Evolutionary conservation across 176 grass and related monocot genomes (phyloP).

Genomic region (Avena atlantica): DNA sequence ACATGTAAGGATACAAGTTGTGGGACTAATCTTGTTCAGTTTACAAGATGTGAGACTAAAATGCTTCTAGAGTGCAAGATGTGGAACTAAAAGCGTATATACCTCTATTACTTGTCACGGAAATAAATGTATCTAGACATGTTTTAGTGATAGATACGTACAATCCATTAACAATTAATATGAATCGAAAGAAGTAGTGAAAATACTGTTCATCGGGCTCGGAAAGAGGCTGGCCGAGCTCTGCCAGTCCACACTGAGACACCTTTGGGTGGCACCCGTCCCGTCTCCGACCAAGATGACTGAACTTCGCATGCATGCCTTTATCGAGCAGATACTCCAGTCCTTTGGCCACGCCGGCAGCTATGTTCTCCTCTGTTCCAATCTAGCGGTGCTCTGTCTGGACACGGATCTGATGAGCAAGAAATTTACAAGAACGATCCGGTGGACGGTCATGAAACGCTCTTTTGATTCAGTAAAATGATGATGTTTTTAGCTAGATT

Average conservation of each 20-base stretch:
- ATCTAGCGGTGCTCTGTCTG: background rate
- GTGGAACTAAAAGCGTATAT: no score
- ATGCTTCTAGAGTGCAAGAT: no score
- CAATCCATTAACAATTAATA: no score
- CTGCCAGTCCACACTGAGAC: background rate
- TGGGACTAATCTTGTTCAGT: no score
- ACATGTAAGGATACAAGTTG: no score
- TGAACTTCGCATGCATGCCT: background rate
- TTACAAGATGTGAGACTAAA: no score
- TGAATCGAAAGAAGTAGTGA: no score
- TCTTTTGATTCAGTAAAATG: background rate
- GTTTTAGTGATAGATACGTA: no score
- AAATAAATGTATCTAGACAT: no score
- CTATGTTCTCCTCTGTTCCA: conserved; percentile 12
- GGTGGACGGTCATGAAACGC: background rate
- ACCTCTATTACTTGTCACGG: no score
- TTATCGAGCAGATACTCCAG: background rate
- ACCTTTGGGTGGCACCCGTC: background rate
- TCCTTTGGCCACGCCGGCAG: background rate
- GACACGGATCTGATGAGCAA: background rate
- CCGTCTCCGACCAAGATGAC: background rate
- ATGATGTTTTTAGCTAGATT: background rate
- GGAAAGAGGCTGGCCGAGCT: background rate
- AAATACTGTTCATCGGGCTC: no score
- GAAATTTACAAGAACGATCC: background rate